These are phyloP conservation scores for Anethum foeniculum DNA, from an alignment of 140 eudicot genomes.

Conservation along the genomic window DNA sequence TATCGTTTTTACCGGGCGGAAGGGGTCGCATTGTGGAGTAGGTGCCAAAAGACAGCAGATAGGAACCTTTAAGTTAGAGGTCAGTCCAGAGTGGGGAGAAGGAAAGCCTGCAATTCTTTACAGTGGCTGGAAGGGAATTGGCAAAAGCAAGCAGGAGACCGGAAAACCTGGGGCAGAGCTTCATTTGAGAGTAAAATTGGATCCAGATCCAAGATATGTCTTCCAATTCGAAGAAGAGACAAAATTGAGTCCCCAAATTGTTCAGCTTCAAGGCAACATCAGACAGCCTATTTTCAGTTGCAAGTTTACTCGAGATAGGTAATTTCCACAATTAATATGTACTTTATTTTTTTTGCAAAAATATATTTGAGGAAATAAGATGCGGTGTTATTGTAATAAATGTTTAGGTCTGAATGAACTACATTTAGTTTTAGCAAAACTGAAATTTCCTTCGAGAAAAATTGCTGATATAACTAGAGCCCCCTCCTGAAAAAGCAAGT, in stretches of 20 bases:
- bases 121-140: slow-evolving; percentile 85
- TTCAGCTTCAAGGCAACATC: slow-evolving; percentile 76
- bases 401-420: not conserved
- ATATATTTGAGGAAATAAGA: not conserved
- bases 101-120: slow-evolving; percentile 70
- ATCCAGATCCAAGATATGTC: slow-evolving; percentile 91
- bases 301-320: slow-evolving; percentile 95
- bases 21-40: slow-evolving; percentile 75
- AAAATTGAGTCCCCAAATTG: slow-evolving; percentile 79
- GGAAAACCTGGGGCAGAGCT: slow-evolving; percentile 67
- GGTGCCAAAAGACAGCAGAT: slow-evolving; percentile 67
- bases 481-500: not conserved
- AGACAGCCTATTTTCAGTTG: slow-evolving; percentile 91
- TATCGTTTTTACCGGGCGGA: slow-evolving; percentile 63
- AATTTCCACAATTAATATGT: not conserved
- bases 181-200: slow-evolving; percentile 65
- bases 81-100: slow-evolving; percentile 77
- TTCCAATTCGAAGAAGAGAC: slow-evolving; percentile 84
- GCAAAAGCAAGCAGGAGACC: slow-evolving; percentile 58
- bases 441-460: not conserved
- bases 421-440: not conserved
- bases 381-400: not conserved
- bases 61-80: slow-evolving; percentile 67
- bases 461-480: not conserved
- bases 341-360: not conserved